These are phyloP conservation scores for Trematosphaeria pertusa DNA, from an alignment of 2,329 filamentous ascomycete genomes.

Conservation along the genomic window DNA sequence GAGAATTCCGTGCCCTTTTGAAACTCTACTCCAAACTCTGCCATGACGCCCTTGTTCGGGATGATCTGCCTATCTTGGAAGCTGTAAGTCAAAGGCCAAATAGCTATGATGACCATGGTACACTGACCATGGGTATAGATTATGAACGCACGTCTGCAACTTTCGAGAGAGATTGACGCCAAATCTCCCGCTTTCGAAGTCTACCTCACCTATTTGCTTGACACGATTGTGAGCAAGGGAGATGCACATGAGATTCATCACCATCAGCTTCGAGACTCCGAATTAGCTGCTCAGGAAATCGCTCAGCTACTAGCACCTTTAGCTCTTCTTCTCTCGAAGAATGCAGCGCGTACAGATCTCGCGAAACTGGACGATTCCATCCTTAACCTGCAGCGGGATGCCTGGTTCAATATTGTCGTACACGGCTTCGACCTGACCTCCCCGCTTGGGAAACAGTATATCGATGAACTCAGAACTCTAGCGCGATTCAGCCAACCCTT, in stretches of 20 bases:
- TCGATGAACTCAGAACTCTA: constrained; percentile 80
- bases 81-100: constrained; percentile 75
- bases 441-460: constrained; percentile 73
- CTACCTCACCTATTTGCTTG: constrained; percentile 83
- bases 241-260: constrained; percentile 77
- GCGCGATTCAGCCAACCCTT: constrained; percentile 87
- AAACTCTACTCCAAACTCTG: constrained; percentile 81
- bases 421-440: constrained; percentile 86
- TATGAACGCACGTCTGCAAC: constrained; percentile 77
- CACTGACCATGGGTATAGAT: constrained; percentile 57
- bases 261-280: constrained; percentile 77
- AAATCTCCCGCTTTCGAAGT: constrained; percentile 80
- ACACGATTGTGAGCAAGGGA: constrained; percentile 87
- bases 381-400: constrained; percentile 79
- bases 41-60: constrained; percentile 73
- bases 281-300: constrained; percentile 86
- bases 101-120: neutral
- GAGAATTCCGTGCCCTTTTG: constrained; percentile 85
- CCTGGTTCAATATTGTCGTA: constrained; percentile 97
- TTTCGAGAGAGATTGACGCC: constrained; percentile 72
- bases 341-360: constrained; percentile 65
- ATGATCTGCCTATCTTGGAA: constrained; percentile 70
- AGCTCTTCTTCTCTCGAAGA: constrained; percentile 77
- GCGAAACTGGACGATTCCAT: constrained; percentile 55
- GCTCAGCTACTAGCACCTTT: constrained; percentile 85